phyloP scores from a whole-genome alignment of 345 rosid species.

The Gossypium sturtianum region DNA sequence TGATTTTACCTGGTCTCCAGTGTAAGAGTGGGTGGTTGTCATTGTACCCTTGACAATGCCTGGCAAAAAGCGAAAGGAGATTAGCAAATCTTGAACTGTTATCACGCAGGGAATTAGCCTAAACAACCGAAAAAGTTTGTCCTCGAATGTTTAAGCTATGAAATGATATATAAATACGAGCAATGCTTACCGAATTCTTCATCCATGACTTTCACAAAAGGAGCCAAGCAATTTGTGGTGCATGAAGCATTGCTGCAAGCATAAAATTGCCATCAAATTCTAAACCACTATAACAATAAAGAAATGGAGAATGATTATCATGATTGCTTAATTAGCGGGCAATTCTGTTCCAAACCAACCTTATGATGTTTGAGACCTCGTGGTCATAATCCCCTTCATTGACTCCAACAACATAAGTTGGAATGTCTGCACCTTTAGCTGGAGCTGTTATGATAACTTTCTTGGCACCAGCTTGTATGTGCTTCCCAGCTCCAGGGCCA shows the following conservation, averaged over 20 bases:
- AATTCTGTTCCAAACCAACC: constrained; percentile 35
- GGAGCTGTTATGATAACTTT: constrained; percentile 97
- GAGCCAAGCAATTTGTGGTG: constrained; percentile 96
- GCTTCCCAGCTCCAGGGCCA: constrained; percentile 99
- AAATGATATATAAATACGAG: neutral
- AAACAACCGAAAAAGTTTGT: neutral
- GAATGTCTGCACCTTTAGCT: constrained; percentile 97
- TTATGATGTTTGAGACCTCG: constrained; percentile 73
- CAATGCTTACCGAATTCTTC: constrained; percentile 72
- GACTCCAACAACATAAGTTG: constrained; percentile 92
- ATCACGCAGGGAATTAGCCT: neutral
- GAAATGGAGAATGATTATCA: neutral
- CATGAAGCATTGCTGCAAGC: constrained; percentile 89
- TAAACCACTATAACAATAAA: neutral
- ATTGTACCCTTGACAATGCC: constrained; percentile 98
- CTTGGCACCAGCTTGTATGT: constrained; percentile 96
- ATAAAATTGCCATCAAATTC: constrained; percentile 1
- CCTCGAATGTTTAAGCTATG: neutral
- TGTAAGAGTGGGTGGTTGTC: constrained; percentile 99
- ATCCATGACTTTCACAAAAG: constrained; percentile 82
- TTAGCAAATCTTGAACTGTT: neutral
- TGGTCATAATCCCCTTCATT: constrained; percentile 77
- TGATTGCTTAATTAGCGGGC: neutral
- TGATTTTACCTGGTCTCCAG: constrained; percentile 86
- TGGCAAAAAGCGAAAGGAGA: constrained; percentile 27